Conservation (phyloP, 495 filamentous ascomycete genomes). For the Diplogelasinospora grovesii region DNA sequence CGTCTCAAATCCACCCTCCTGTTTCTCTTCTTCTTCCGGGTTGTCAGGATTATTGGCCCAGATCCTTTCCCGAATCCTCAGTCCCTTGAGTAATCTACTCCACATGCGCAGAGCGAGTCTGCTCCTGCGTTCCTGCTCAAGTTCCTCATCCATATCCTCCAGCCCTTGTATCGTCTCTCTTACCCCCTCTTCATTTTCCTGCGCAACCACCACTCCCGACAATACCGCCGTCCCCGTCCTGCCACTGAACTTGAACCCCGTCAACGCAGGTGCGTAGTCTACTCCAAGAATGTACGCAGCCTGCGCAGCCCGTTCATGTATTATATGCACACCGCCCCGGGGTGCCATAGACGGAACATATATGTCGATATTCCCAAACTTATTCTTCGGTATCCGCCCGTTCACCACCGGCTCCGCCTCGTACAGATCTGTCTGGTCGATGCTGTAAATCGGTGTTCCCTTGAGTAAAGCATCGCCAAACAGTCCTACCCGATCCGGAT, state of each 20-base stretch:
- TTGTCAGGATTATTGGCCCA: slow-evolving; percentile 45
- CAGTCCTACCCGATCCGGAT: slow-evolving; percentile 25
- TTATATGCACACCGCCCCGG: slow-evolving; percentile 61
- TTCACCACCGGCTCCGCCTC: slow-evolving; percentile 64
- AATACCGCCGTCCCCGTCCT: slow-evolving; percentile 74
- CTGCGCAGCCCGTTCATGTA: slow-evolving; percentile 55
- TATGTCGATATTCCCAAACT: slow-evolving; percentile 82
- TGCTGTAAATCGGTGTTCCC: slow-evolving; percentile 59
- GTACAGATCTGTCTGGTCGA: slow-evolving; percentile 71
- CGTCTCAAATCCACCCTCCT: slow-evolving; percentile 23
- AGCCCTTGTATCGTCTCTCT: slow-evolving; percentile 59
- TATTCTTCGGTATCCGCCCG: slow-evolving; percentile 77
- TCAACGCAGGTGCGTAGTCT: slow-evolving; percentile 84
- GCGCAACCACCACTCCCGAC: slow-evolving; percentile 67
- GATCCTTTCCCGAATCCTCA: slow-evolving; percentile 75
- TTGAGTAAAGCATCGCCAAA: slow-evolving; percentile 30
- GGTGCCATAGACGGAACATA: slow-evolving; percentile 94
- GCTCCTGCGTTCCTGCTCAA: slow-evolving; percentile 49
- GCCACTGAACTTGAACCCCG: slow-evolving; percentile 80
- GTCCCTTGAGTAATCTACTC: slow-evolving; percentile 65
- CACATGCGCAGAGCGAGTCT: slow-evolving; percentile 61
- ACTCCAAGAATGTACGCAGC: slow-evolving; percentile 74
- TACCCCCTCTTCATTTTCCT: slow-evolving; percentile 63
- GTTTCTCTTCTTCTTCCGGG: slow-evolving; percentile 18
- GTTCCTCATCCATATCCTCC: slow-evolving; percentile 51